Evolutionary conservation across 2,329 filamentous ascomycete species (phyloP).

Genomic region (Fusarium cyanostomum): DNA sequence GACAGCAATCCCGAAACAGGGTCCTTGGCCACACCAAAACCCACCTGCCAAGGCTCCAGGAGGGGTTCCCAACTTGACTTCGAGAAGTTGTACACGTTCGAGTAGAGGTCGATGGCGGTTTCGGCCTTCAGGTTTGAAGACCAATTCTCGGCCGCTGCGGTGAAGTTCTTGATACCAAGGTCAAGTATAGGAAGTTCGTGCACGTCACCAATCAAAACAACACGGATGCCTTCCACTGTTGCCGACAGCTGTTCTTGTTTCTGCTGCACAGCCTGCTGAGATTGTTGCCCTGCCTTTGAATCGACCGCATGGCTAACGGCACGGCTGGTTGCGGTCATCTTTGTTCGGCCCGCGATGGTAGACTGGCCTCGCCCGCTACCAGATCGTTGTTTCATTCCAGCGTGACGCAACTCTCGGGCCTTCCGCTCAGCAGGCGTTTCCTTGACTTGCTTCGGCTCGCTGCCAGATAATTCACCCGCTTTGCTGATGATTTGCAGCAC

Average conservation of each 20-base stretch:
- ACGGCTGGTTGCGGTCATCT: constrained; percentile 52
- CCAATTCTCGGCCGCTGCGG: constrained; percentile 88
- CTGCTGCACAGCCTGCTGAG: constrained; percentile 19
- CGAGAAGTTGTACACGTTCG: constrained; percentile 98
- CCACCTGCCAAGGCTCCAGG: constrained; percentile 96
- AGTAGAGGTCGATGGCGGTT: constrained; percentile 89
- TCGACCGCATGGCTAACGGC: constrained; percentile 34
- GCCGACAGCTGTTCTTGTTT: constrained; percentile 82
- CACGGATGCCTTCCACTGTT: constrained; percentile 84
- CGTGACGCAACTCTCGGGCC: constrained; percentile 61
- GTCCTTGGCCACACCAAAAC: constrained; percentile 85
- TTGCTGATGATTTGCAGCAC: constrained; percentile 92
- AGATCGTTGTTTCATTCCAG: constrained; percentile 63
- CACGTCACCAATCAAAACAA: constrained; percentile 93
- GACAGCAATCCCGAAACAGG: constrained; percentile 78
- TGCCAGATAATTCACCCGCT: constrained; percentile 85
- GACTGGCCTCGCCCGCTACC: constrained; percentile 66
- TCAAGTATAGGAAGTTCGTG: constrained; percentile 97
- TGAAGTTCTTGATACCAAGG: constrained; percentile 90
- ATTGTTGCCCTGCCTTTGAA: constrained; percentile 29
- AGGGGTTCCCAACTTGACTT: constrained; percentile 98
- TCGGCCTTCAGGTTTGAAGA: constrained; percentile 87
- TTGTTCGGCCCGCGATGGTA: constrained; percentile 53
- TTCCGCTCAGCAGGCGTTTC: constrained; percentile 61
- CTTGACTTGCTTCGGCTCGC: constrained; percentile 59